Percentiles rank a stretch among this genome's conserved stretches.
Evolutionary conservation across 345 rosid genomes (phyloP).

Genomic region (Eucalyptus melliodora): DNA sequence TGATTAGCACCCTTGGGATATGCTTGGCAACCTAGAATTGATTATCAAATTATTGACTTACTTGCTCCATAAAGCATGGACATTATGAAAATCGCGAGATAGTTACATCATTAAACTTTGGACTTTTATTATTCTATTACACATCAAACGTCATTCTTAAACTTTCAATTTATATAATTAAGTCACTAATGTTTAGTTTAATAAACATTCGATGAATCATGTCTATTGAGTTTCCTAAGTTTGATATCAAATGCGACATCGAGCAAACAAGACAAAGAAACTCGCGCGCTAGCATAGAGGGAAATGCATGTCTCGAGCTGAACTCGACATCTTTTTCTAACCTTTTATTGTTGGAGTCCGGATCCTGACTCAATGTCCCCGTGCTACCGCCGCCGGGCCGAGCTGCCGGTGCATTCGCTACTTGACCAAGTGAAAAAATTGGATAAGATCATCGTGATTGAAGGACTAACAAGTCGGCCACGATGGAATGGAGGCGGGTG

Average conservation of each 20-base stretch:
- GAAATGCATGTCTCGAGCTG: neutral
- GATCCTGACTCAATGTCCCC: neutral
- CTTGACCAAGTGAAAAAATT: neutral
- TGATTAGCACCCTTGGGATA: neutral
- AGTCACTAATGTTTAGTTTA: accelerated
- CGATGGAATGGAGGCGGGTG: neutral
- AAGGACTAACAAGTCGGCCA: neutral
- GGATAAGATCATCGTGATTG: neutral
- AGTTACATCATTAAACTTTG: neutral
- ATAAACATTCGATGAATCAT: neutral
- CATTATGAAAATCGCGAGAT: neutral
- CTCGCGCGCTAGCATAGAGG: accelerated
- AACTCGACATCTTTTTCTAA: neutral
- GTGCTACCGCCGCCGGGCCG: neutral
- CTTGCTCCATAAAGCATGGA: neutral
- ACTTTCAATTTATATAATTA: neutral
- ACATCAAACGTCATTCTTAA: neutral
- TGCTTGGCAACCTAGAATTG: neutral
- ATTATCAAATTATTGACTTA: neutral
- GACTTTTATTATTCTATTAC: neutral
- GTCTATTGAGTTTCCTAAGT: neutral
- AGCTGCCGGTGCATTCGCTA: too few species aligned
- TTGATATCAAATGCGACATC: accelerated
- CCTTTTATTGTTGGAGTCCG: accelerated
- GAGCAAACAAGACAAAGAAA: neutral